These are phyloP conservation scores for Mycena citricolor DNA, from an alignment of 1,284 basidiomycete genomes.

Conservation along the genomic window DNA sequence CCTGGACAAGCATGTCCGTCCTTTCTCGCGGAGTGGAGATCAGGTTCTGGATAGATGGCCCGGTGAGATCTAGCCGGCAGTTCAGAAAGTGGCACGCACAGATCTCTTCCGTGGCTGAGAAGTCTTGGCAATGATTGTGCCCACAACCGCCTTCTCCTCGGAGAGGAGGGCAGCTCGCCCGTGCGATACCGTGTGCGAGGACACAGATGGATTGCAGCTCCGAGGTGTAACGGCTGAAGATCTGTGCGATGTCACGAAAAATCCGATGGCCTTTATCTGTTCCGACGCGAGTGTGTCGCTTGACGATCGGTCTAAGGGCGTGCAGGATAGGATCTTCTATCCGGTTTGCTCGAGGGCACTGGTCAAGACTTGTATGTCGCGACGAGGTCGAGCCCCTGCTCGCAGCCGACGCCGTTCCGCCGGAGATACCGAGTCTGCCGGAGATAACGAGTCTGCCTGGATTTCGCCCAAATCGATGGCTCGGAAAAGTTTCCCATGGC, in stretches of 20 bases:
- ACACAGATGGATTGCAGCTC: slow-evolving; percentile 51
- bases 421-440: too few species aligned
- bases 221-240: slow-evolving; percentile 47
- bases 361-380: too few species aligned
- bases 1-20: slow-evolving; percentile 49
- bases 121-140: slow-evolving; percentile 61
- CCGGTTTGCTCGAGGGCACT: too few species aligned
- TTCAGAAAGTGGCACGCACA: too few species aligned
- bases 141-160: slow-evolving; percentile 62
- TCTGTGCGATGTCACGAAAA: slow-evolving; percentile 31
- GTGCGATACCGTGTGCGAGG: slow-evolving; percentile 46
- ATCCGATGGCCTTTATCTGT: too few species aligned
- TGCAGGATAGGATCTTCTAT: too few species aligned
- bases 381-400: too few species aligned
- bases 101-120: slow-evolving; percentile 54
- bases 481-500: slow-evolving; percentile 62
- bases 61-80: too few species aligned
- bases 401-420: too few species aligned
- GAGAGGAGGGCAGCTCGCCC: slow-evolving; percentile 43
- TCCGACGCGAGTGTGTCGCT: too few species aligned
- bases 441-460: slow-evolving; percentile 20
- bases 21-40: slow-evolving; percentile 56
- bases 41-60: too few species aligned
- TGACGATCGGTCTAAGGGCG: too few species aligned
- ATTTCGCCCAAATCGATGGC: slow-evolving; percentile 52